Percentiles rank a stretch among this genome's conserved stretches.
Evolutionary conservation across 192 early-diverging fungal species (phyloP).

Genomic region (Backusella australiensis): DNA sequence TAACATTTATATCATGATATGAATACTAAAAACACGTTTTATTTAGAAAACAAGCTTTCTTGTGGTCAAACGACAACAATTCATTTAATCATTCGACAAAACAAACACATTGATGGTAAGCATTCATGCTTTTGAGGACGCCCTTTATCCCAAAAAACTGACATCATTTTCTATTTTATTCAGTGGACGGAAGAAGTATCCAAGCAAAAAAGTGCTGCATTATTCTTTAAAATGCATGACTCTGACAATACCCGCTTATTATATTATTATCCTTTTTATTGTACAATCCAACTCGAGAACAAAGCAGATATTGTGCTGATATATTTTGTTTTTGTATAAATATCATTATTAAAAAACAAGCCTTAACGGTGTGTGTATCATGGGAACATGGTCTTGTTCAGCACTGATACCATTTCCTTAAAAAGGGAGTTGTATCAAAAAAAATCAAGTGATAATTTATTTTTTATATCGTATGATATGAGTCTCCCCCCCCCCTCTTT

Average conservation of each 20-base stretch:
- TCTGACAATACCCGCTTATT: not conserved
- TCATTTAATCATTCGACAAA: slow-evolving; percentile 6
- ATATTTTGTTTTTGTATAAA: not conserved
- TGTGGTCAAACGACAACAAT: not conserved
- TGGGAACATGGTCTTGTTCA: not conserved
- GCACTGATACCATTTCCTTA: not conserved
- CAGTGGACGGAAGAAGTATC: not conserved
- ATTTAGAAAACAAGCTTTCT: not conserved
- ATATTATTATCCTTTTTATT: not conserved
- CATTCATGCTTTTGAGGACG: not conserved
- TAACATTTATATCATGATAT: not conserved
- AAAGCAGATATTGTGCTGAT: not conserved
- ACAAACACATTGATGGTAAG: not conserved
- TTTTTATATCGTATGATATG: no score
- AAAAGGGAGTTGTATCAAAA: not conserved
- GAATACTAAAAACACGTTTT: not conserved
- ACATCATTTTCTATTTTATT: not conserved
- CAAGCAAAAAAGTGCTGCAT: not conserved
- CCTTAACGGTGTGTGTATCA: not conserved
- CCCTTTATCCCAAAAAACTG: not conserved
- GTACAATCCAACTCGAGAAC: not conserved
- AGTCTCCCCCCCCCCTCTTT: no score
- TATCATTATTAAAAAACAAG: not conserved
- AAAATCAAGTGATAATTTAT: not conserved
- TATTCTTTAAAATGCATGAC: not conserved